phyloP scores from a whole-genome alignment of 2,329 filamentous ascomycete species.

The Pyricularia sp. region DNA sequence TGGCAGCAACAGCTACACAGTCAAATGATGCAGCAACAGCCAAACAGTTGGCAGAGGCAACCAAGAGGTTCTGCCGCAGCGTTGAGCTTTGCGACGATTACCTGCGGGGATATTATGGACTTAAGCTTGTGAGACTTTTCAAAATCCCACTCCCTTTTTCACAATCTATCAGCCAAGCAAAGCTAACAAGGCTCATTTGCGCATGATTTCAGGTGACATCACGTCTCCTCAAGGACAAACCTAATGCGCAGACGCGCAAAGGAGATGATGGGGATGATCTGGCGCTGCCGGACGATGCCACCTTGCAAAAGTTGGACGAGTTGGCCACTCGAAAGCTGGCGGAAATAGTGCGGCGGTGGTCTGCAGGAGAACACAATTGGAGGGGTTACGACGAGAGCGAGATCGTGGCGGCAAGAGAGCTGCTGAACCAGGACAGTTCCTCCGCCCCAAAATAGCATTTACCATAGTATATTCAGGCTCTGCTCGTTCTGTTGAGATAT shows the following conservation, averaged over 20 bases:
- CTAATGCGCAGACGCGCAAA: slow-evolving; percentile 25
- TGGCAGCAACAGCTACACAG: slow-evolving; percentile 39
- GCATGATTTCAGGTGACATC: slow-evolving; percentile 29
- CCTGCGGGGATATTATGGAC: slow-evolving; percentile 79
- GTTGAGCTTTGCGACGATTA: slow-evolving; percentile 92
- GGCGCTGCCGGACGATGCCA: slow-evolving; percentile 40
- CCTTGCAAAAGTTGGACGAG: slow-evolving; percentile 56
- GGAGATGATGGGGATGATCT: slow-evolving; percentile 35
- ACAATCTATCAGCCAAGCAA: not conserved
- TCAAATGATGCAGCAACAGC: slow-evolving; percentile 24
- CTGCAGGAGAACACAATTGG: slow-evolving; percentile 51
- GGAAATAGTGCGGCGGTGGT: slow-evolving; percentile 58
- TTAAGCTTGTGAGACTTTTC: slow-evolving; percentile 53
- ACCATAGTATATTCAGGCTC: not conserved
- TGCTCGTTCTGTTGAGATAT: not conserved
- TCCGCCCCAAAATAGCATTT: slow-evolving; percentile 26
- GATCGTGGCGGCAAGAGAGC: slow-evolving; percentile 54
- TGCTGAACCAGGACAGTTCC: slow-evolving; percentile 43
- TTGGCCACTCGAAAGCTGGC: slow-evolving; percentile 60
- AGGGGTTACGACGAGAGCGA: slow-evolving; percentile 61
- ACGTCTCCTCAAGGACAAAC: slow-evolving; percentile 30
- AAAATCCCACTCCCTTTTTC: not conserved
- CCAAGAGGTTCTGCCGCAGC: slow-evolving; percentile 79
- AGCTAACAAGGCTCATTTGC: not conserved
- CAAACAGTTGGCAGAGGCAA: slow-evolving; percentile 53